Evolutionary conservation across 2,329 filamentous ascomycete species (phyloP).

Genomic region (Colletotrichum paranaense): DNA sequence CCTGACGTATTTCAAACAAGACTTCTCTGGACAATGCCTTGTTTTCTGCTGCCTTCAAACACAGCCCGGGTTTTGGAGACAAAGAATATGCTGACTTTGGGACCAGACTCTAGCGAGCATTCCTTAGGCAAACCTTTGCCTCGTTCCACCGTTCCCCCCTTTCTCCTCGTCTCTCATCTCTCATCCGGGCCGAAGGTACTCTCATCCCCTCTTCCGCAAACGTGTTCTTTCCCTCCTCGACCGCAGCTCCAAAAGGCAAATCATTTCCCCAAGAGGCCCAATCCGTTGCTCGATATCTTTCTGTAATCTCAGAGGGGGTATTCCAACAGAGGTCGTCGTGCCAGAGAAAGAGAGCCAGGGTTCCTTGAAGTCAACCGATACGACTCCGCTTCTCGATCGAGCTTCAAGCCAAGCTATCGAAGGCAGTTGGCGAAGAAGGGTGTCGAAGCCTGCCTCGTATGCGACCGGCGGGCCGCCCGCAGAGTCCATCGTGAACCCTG

Average conservation of each 20-base stretch:
- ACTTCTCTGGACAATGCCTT: background rate
- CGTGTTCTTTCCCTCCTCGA: background rate
- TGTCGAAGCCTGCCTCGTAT: slow-evolving; percentile 7
- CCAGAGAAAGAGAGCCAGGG: background rate
- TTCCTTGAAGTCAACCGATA: background rate
- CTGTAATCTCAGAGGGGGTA: background rate
- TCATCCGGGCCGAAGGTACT: no score
- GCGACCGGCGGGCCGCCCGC: slow-evolving; percentile 24
- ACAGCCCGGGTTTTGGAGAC: no score
- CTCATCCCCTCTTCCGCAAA: background rate
- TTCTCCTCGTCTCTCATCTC: background rate
- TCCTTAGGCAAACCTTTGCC: background rate
- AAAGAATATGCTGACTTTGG: background rate
- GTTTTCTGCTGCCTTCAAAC: background rate
- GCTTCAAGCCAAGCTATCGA: background rate
- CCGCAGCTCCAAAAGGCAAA: background rate
- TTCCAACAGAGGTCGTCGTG: background rate
- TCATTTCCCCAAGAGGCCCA: background rate
- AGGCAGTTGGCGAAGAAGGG: background rate
- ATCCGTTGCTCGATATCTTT: background rate
- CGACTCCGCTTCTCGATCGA: slow-evolving; percentile 1
- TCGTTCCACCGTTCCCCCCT: background rate
- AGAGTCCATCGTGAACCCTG: slow-evolving; percentile 1
- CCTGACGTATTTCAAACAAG: background rate
- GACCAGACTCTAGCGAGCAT: background rate